Evolutionary conservation across 306 rosid species (phyloP), one percentile per base, ranked within the genome.

Genomic region (Casuarina equisetifolia): DNA sequence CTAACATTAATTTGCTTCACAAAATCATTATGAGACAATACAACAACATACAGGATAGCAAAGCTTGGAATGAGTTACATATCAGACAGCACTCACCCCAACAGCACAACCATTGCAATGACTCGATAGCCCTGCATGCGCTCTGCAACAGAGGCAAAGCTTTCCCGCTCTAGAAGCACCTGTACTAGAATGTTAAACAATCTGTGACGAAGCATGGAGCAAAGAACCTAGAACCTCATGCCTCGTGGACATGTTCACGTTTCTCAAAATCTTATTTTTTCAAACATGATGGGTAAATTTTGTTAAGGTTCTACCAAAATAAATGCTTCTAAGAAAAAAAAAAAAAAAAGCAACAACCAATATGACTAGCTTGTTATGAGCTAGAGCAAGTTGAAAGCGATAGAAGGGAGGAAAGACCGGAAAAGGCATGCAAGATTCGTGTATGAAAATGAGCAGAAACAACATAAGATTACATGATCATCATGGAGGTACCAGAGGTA

Each of bases 61-160:
- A 82, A 72, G 70, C 73, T 9, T 12, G 45, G 69, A 57, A 43
- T 55, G 48, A 51, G 76, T 36, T 12, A 43, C 20, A 74, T 8
- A 70, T 74, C 54, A n/a, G 69, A 72, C 74, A 74, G 6, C 38
- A 82, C 88, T 72, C 64, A 94, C 97, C 98, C 98, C 78, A 91
- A 75, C 62, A 95, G 84, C 70, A 92, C 82, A 84, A 92, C 75
- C 98, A 92, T 95, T 62, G 98, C 97, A 78, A 88, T 83, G 61
- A 89, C 97, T 86, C 89, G 95, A 88, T 92, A 91, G 70, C 77
- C 90, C 78, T 83, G 95, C 98, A 92, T 90, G 76, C 76, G 90
- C 59, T 91, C 90, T 70, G 81, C 82, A 5, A 89, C 9, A 16
- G 85, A 80, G 68, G 87, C 79, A 43, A 61, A 38, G 75, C 85